phyloP scores from a whole-genome alignment of 306 rosid genomes.

The Rosa multiflora region DNA sequence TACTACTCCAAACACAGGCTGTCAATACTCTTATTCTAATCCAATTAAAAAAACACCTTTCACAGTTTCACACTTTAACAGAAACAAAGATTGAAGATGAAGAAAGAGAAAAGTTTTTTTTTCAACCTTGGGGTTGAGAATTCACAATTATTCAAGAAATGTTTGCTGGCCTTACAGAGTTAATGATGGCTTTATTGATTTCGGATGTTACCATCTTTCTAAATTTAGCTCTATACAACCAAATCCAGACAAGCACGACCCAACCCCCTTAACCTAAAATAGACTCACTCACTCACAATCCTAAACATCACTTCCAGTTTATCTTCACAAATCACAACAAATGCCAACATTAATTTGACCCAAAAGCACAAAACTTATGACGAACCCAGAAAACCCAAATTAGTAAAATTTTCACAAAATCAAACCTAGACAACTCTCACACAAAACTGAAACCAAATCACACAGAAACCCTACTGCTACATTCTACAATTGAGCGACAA shows the following conservation, averaged over 20 bases:
- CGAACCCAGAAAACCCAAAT: too few species aligned
- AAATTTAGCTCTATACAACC: slow-evolving; percentile 36
- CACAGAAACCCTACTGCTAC: too few species aligned
- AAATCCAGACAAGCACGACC: slow-evolving; percentile 27
- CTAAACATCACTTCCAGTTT: neutral
- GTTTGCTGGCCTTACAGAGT: slow-evolving; percentile 22
- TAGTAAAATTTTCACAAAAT: too few species aligned
- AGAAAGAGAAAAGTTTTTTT: slow-evolving; percentile 6
- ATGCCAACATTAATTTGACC: too few species aligned
- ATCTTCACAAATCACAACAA: too few species aligned
- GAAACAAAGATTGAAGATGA: slow-evolving; percentile 1
- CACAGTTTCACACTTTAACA: neutral
- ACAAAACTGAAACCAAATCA: too few species aligned
- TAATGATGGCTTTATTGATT: slow-evolving; percentile 24
- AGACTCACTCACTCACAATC: slow-evolving; percentile 11
- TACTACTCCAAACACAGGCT: slow-evolving; percentile 64
- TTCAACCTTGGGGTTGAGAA: slow-evolving; percentile 35
- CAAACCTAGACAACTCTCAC: too few species aligned
- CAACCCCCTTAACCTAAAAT: slow-evolving; percentile 32
- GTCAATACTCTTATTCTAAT: slow-evolving; percentile 65
- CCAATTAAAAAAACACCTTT: neutral
- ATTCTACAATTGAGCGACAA: too few species aligned
- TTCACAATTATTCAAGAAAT: slow-evolving; percentile 42
- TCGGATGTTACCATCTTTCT: slow-evolving; percentile 25
- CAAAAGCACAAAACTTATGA: too few species aligned